phyloP scores from a whole-genome alignment of 306 rosid genomes.

The Quillaja saponaria region DNA sequence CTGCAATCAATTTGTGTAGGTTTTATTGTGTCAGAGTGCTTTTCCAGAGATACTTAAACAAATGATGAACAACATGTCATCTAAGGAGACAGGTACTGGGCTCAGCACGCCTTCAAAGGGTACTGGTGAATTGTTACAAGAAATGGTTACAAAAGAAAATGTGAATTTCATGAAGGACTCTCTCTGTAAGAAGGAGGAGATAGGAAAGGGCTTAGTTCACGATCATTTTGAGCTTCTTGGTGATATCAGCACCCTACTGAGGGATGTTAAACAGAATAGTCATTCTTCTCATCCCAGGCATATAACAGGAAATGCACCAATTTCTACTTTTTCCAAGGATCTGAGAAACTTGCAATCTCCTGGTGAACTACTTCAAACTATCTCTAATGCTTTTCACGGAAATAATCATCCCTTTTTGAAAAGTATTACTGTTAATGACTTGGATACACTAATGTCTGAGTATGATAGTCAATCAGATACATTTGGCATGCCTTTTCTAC shows the following conservation, averaged over 20 bases:
- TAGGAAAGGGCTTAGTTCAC: conserved; percentile 55
- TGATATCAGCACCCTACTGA: conserved; percentile 64
- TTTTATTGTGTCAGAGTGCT: conserved; percentile 85
- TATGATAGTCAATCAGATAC: conserved; percentile 93
- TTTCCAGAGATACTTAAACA: conserved; percentile 90
- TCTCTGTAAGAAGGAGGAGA: conserved; percentile 45
- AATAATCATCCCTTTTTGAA: conserved; percentile 80
- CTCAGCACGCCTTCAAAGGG: conserved; percentile 34
- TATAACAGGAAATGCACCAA: conserved; percentile 41
- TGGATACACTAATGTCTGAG: conserved; percentile 74
- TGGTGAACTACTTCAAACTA: conserved; percentile 74
- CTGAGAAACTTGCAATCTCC: conserved; percentile 65
- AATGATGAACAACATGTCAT: conserved; percentile 62
- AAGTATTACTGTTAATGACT: conserved; percentile 69
- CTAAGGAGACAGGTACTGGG: conserved; percentile 43
- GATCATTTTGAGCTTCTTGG: conserved; percentile 76
- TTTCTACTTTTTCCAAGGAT: conserved; percentile 57
- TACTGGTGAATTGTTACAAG: conserved; percentile 49
- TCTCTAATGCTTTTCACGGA: conserved; percentile 78
- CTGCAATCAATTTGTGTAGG: conserved; percentile 44
- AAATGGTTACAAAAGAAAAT: conserved; percentile 57
- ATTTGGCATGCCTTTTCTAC: conserved; percentile 77
- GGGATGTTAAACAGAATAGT: conserved; percentile 65
- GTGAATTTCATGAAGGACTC: conserved; percentile 51
- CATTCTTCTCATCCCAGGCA: conserved; percentile 49